Base-by-base conservation (phyloP, 2,329 filamentous ascomycete species). In the Nemania sp. region DNA sequence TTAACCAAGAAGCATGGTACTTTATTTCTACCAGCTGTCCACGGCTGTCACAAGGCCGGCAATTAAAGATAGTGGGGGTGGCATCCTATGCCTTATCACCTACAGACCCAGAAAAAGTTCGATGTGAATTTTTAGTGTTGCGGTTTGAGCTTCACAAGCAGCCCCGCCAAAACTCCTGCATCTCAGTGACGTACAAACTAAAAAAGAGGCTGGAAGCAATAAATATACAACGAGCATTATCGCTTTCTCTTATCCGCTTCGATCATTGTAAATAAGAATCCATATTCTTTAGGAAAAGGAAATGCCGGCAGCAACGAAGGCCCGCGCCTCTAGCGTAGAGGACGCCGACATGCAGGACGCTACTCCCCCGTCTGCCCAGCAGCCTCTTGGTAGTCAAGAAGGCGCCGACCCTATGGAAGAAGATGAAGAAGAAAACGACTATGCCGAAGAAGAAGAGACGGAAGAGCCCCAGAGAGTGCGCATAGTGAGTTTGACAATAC, bases 401-500 rank as follows among this genome's bases (percentile, higher is more conserved):
- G 77, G 76, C 43, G 75, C 74, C 32, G 74, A 75, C 2, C 73
- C 76, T 3, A 77, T 77, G 76, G 71, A 77, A 27, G 77, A 78
- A 56, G 76, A 77, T 47, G 73, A 73, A 13, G 74, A 76, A 3
- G 75, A 76, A 11, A 77, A 71, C 26, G 77, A 75, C 43, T 77
- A 80, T 8, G 80, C 79, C n/a, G 80, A 83, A 27, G 79, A 82
- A 26, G 84, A 85, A 58, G 83, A 86, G 63, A 83, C 86, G 57
- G 79, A 86, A 64, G 85, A 87, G 64, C 77, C 79, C 2, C 88
- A 89, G 79, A 83, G 88, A 73, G 88, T 92, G 53, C 84, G 86
- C 71, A 87, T 92, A 77, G 90, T 92, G 79, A 75, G 83, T 76
- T 70, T 47, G 43, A 7, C 15, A 5, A 55, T 53, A 11, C 26